These are phyloP conservation scores for Lantana camara DNA, from an alignment of 257 asterid genomes.

Conservation along the genomic window DNA sequence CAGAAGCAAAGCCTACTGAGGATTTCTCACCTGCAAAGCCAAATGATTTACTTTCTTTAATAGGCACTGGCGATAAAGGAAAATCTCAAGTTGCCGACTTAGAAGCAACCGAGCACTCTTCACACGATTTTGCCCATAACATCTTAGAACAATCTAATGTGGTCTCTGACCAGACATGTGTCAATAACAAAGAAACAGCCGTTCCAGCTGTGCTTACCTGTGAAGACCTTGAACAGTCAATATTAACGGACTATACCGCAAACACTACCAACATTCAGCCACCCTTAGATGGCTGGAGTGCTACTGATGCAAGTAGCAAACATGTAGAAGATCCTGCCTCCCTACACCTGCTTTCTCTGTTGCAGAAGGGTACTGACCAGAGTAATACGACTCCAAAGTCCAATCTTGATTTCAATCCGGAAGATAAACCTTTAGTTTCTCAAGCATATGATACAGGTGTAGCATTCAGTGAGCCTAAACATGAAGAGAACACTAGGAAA, in stretches of 20 bases:
- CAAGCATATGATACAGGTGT: slow-evolving; percentile 31
- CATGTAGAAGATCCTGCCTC: slow-evolving; percentile 62
- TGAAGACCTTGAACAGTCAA: slow-evolving; percentile 92
- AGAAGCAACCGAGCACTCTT: slow-evolving; percentile 29
- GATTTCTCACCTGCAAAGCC: slow-evolving; percentile 47
- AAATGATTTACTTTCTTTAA: slow-evolving; percentile 65
- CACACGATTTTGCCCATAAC: slow-evolving; percentile 33
- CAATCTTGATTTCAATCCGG: slow-evolving; percentile 30
- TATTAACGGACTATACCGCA: slow-evolving; percentile 63
- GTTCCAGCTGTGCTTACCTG: slow-evolving; percentile 68
- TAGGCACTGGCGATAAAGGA: slow-evolving; percentile 69
- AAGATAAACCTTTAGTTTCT: slow-evolving; percentile 39
- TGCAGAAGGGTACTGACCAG: slow-evolving; percentile 58
- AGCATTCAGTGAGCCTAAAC: slow-evolving; percentile 38
- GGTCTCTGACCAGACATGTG: slow-evolving; percentile 42
- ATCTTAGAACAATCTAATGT: slow-evolving; percentile 43
- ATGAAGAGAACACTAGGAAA: slow-evolving; percentile 42
- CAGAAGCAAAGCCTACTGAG: slow-evolving; percentile 59
- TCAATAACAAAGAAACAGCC: slow-evolving; percentile 43
- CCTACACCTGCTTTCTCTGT: slow-evolving; percentile 76
- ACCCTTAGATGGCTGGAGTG: slow-evolving; percentile 34
- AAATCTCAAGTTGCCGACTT: slow-evolving; percentile 43
- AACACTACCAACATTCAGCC: slow-evolving; percentile 43
- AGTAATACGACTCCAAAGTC: slow-evolving; percentile 25
- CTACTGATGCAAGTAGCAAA: slow-evolving; percentile 34